These are phyloP conservation scores for Selaginella moellendorffii DNA, from an alignment of 75 land plant species.

Conservation along the genomic window DNA sequence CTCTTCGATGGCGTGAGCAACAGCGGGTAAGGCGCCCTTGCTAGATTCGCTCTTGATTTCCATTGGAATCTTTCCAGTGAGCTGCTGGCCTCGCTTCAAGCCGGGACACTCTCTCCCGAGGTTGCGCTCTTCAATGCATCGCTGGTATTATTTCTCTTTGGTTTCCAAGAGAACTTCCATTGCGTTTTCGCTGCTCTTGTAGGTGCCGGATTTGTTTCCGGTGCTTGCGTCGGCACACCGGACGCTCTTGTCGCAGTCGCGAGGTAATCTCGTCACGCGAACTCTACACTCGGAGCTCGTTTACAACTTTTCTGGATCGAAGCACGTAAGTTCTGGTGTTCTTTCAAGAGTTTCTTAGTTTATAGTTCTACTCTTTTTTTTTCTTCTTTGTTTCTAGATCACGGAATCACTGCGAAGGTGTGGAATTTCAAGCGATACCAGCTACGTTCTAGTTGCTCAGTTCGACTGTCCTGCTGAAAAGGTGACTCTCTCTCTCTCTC, in stretches of 20 bases:
- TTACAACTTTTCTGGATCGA: conserved; percentile 86
- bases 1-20: conserved; percentile 72
- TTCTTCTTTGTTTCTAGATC: conserved; percentile 35
- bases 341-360: background rate
- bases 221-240: conserved; percentile 83
- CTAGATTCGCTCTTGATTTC: background rate
- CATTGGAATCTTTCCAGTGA: conserved; percentile 41
- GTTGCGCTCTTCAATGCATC: conserved; percentile 68
- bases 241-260: conserved; percentile 50
- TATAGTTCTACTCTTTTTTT: background rate
- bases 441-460: conserved; percentile 67
- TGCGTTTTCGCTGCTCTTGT: conserved; percentile 4
- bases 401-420: conserved; percentile 78
- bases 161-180: background rate
- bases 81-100: conserved; percentile 56
- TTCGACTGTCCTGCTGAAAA: conserved; percentile 64
- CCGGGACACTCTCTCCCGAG: conserved; percentile 67
- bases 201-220: conserved; percentile 83
- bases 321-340: conserved; percentile 48
- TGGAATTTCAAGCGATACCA: conserved; percentile 57
- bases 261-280: conserved; percentile 53
- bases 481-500: conserved; percentile 20
- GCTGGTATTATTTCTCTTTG: conserved; percentile 31
- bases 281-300: conserved; percentile 88
- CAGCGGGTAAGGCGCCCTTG: conserved; percentile 38